These are phyloP conservation scores for Pyracantha coccinea DNA, from an alignment of 331 rosid species.

Conservation along the genomic window DNA sequence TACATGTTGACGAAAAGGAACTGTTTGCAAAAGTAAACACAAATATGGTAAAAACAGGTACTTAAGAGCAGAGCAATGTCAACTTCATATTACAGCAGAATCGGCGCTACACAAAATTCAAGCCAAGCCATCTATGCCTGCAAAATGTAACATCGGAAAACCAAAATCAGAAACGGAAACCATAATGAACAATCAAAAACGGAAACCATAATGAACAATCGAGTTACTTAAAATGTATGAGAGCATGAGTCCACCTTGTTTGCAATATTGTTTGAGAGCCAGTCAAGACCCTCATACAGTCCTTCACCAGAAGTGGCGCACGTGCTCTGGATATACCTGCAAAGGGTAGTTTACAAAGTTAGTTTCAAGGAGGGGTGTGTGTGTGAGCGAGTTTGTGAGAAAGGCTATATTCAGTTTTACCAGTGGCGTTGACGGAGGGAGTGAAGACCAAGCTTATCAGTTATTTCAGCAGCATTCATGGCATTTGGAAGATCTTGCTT, in stretches of 20 bases:
- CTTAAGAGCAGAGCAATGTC: not conserved
- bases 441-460: slow-evolving; percentile 33
- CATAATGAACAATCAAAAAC: slow-evolving; percentile 3
- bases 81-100: no score
- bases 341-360: not conserved
- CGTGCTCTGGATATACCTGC: slow-evolving; percentile 83
- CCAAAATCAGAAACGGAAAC: no score
- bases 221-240: no score
- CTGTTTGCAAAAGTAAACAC: not conserved
- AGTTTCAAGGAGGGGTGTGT: not conserved
- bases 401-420: slow-evolving; percentile 16
- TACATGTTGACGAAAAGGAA: not conserved
- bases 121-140: no score
- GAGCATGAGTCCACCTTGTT: no score
- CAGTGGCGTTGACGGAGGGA: slow-evolving; percentile 86
- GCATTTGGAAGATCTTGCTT: not conserved
- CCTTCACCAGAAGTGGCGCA: slow-evolving; percentile 71
- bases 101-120: no score
- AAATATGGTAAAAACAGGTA: not conserved
- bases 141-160: no score
- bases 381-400: not conserved
- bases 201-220: not conserved
- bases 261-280: no score
- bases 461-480: not conserved
- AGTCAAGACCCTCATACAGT: no score